These are phyloP conservation scores for Zangia roseola DNA, from an alignment of 768 basidiomycete genomes.

Conservation along the genomic window DNA sequence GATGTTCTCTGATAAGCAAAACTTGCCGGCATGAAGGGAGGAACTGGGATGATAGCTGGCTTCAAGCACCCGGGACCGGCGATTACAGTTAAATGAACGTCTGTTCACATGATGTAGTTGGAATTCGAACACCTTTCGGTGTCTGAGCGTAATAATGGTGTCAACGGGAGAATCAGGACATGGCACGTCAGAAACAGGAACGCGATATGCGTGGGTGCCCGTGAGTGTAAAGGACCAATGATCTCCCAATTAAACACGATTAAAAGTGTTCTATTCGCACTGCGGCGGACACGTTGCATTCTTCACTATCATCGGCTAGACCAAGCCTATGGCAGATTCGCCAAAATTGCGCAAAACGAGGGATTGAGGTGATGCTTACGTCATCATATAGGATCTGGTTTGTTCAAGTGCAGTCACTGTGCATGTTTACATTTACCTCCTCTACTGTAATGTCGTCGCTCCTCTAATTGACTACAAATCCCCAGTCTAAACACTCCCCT, in stretches of 20 bases:
- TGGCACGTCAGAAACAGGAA: not conserved
- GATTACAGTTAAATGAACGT: not conserved
- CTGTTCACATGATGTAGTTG: too few species aligned
- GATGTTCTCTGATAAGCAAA: not conserved
- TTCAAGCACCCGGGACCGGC: not conserved
- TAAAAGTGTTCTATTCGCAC: too few species aligned
- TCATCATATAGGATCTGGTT: constrained; percentile 18
- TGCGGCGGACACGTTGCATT: too few species aligned
- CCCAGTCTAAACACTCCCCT: constrained; percentile 9
- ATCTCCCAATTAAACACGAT: not conserved
- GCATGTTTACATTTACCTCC: constrained; percentile 21
- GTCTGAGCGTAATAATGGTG: not conserved
- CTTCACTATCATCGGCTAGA: too few species aligned
- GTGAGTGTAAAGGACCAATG: not conserved
- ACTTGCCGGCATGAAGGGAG: not conserved
- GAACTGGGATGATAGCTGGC: not conserved
- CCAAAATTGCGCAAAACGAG: not conserved
- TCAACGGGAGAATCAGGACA: not conserved
- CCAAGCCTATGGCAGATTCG: not conserved
- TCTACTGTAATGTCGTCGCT: constrained; percentile 31
- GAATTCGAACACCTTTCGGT: too few species aligned
- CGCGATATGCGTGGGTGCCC: not conserved
- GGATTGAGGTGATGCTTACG: constrained; percentile 23
- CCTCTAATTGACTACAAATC: constrained; percentile 21
- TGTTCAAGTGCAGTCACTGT: constrained; percentile 18